Evolutionary conservation across 2,329 filamentous ascomycete genomes (phyloP).

Genomic region (Penicillium occitanis): DNA sequence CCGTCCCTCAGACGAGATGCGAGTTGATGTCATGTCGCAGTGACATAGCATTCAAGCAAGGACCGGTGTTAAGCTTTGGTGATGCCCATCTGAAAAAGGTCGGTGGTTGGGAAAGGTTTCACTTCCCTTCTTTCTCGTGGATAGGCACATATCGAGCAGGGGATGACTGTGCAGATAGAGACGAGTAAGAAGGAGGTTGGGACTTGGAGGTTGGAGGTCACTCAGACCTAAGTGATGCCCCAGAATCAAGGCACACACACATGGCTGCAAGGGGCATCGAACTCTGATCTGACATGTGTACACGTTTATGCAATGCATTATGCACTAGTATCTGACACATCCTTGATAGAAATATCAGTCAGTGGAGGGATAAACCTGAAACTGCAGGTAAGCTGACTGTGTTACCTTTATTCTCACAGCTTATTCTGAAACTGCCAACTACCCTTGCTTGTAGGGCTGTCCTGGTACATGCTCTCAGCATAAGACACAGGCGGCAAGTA

Average conservation of each 20-base stretch:
- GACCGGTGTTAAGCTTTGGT: background rate
- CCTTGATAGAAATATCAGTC: background rate
- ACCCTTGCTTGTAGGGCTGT: slow-evolving; percentile 8
- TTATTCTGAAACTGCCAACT: background rate
- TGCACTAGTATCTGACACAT: background rate
- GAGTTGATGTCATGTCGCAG: background rate
- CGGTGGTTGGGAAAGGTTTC: background rate
- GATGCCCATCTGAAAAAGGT: background rate
- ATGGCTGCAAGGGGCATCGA: slow-evolving; percentile 6
- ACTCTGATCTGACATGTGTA: background rate
- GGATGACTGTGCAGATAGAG: background rate
- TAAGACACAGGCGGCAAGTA: background rate
- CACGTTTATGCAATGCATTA: background rate
- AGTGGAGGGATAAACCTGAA: background rate
- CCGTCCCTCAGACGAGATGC: background rate
- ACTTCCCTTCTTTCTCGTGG: background rate
- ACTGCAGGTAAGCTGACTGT: background rate
- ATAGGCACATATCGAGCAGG: background rate
- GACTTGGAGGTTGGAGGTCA: too few relatives aligned
- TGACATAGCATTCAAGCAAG: background rate
- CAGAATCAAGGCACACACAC: slow-evolving; percentile 1
- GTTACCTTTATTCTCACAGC: background rate
- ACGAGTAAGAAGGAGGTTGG: background rate
- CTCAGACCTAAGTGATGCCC: background rate
- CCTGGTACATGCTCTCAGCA: background rate